A percentile compares a stretch with the other conserved stretches of the same genome.
phyloP scores from a whole-genome alignment of 805 yeast species.

The Jamesozyma spencerorum region DNA sequence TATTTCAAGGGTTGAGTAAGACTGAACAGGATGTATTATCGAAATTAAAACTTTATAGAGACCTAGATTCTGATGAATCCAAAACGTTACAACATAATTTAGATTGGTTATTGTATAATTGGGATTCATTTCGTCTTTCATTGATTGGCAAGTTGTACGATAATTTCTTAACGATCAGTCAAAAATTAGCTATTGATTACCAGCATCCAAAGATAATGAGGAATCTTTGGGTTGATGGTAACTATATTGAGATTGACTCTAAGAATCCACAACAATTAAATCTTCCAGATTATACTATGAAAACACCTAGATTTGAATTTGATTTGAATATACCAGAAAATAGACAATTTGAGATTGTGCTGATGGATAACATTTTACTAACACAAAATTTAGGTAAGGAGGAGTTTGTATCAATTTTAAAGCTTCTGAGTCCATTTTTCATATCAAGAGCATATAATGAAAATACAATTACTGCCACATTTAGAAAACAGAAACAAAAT shows the following conservation, averaged over 20 bases:
- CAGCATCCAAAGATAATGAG: slow-evolving; percentile 50
- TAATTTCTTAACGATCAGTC: slow-evolving; percentile 44
- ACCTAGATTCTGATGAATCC: slow-evolving; percentile 33
- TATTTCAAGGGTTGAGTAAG: slow-evolving; percentile 24
- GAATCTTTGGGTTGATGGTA: slow-evolving; percentile 43
- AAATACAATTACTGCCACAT: slow-evolving; percentile 20
- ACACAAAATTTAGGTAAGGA: slow-evolving; percentile 44
- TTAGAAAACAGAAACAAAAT: slow-evolving; percentile 19
- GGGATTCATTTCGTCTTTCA: slow-evolving; percentile 37
- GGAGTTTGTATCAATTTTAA: slow-evolving; percentile 32
- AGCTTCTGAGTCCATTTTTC: slow-evolving; percentile 37
- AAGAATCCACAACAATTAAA: slow-evolving; percentile 13
- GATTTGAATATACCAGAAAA: slow-evolving; percentile 28
- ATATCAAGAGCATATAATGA: slow-evolving; percentile 33
- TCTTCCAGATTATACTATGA: slow-evolving; percentile 14
- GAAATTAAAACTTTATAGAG: slow-evolving; percentile 32
- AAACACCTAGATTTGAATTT: slow-evolving; percentile 18
- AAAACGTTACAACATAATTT: slow-evolving; percentile 33
- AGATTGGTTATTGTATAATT: slow-evolving; percentile 34
- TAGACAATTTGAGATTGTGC: slow-evolving; percentile 33
- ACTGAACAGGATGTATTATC: slow-evolving; percentile 18
- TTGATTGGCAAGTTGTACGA: slow-evolving; percentile 42
- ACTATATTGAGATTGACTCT: slow-evolving; percentile 18
- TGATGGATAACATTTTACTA: slow-evolving; percentile 40
- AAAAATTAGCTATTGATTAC: slow-evolving; percentile 44